These are phyloP conservation scores for Persicaria maculosa DNA, from an alignment of 148 eudicot species.

Conservation along the genomic window DNA sequence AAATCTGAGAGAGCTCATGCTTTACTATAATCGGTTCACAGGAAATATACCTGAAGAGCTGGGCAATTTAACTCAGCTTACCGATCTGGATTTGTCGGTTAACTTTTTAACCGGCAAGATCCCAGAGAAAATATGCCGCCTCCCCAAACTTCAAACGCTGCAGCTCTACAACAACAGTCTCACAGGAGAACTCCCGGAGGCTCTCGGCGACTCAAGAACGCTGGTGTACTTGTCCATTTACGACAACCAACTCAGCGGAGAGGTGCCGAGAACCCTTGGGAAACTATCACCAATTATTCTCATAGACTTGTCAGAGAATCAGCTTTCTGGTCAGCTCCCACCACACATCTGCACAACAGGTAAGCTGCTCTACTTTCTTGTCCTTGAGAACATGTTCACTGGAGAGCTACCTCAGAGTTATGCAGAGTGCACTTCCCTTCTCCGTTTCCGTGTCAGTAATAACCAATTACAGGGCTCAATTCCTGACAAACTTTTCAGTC, in stretches of 20 bases:
- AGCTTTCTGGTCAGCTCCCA: constrained; percentile 49
- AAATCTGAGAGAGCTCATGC: constrained; percentile 55
- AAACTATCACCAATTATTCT: constrained; percentile 35
- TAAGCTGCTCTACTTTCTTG: constrained; percentile 58
- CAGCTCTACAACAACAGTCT: constrained; percentile 86
- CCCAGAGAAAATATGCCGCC: constrained; percentile 50
- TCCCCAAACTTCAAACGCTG: constrained; percentile 51
- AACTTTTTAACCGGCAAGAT: constrained; percentile 51
- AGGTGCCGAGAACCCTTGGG: constrained; percentile 62
- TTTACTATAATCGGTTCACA: constrained; percentile 59
- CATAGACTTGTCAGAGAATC: constrained; percentile 68
- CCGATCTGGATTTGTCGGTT: constrained; percentile 71
- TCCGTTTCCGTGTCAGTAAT: constrained; percentile 67
- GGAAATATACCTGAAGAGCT: constrained; percentile 77
- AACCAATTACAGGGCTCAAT: constrained; percentile 50
- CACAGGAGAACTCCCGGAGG: constrained; percentile 54
- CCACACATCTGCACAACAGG: constrained; percentile 56
- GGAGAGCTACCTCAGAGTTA: constrained; percentile 58
- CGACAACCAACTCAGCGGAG: constrained; percentile 60
- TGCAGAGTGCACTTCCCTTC: constrained; percentile 46
- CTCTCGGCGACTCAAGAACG: constrained; percentile 43
- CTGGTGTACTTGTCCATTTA: constrained; percentile 51
- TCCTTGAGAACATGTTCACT: constrained; percentile 45
- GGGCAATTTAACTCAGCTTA: constrained; percentile 58
- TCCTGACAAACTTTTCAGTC: constrained; percentile 52